phyloP scores from a whole-genome alignment of 176 grass and related monocot genomes.

The Oryza meridionalis region DNA sequence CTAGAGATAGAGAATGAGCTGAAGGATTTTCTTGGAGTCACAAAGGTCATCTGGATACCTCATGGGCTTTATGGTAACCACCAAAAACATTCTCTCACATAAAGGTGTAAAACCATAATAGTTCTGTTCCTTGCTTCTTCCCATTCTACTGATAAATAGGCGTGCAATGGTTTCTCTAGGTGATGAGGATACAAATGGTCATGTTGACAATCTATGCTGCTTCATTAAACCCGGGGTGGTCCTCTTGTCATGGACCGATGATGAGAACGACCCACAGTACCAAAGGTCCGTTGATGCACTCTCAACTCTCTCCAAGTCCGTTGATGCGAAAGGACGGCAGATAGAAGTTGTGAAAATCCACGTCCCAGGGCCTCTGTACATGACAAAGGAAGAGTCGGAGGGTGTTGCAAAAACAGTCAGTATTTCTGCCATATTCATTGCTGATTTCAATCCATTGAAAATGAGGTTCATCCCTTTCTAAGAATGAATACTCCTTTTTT shows the following conservation, averaged over 20 bases:
- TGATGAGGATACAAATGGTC: slow-evolving; percentile 91
- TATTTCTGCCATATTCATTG: neutral
- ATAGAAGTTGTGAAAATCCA: slow-evolving; percentile 86
- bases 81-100: neutral
- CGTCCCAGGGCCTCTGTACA: slow-evolving; percentile 78
- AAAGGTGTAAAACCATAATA: neutral
- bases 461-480: neutral
- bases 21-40: slow-evolving; percentile 78
- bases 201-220: slow-evolving; percentile 87
- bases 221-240: slow-evolving; percentile 80
- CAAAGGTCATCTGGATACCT: slow-evolving; percentile 92
- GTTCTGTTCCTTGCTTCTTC: neutral
- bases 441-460: neutral
- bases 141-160: neutral
- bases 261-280: slow-evolving; percentile 72
- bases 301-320: slow-evolving; percentile 43
- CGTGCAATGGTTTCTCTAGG: slow-evolving; percentile 45
- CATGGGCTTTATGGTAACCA: slow-evolving; percentile 78
- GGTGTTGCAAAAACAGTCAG: slow-evolving; percentile 55
- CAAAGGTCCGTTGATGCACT: slow-evolving; percentile 85
- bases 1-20: slow-evolving; percentile 86
- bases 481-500: neutral
- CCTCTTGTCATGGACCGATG: slow-evolving; percentile 80
- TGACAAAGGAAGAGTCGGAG: slow-evolving; percentile 77
- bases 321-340: slow-evolving; percentile 64